These are phyloP conservation scores for Globisporangium echinulatum DNA, from an alignment of 352 stramenopile species.

Conservation along the genomic window DNA sequence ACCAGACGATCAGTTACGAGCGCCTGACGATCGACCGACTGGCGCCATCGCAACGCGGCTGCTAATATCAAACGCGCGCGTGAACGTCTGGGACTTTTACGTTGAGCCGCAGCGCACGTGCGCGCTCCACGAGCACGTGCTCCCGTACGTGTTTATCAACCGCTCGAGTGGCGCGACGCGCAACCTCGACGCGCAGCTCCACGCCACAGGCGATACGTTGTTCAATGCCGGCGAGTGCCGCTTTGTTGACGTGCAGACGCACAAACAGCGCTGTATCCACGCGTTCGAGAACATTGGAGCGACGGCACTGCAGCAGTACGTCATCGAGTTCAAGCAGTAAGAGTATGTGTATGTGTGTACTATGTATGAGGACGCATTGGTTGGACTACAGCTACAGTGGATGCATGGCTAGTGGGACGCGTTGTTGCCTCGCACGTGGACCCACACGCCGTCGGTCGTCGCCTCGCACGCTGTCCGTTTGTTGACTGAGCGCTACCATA, in stretches of 20 bases:
- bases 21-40: neutral
- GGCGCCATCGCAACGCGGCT: conserved; percentile 22
- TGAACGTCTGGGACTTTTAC: conserved; percentile 37
- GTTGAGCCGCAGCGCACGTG: conserved; percentile 21
- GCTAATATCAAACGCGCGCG: conserved; percentile 24
- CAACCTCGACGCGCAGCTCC: conserved; percentile 23
- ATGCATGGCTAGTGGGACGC: no score
- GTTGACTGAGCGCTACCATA: no score
- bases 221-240: conserved; percentile 25
- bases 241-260: conserved; percentile 23
- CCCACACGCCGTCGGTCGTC: neutral
- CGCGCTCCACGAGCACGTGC: conserved; percentile 29
- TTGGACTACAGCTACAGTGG: neutral
- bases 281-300: conserved; percentile 26
- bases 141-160: conserved; percentile 40
- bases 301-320: conserved; percentile 25
- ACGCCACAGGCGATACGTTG: conserved; percentile 16
- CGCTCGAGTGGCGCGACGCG: conserved; percentile 22
- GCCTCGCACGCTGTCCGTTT: neutral
- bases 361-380: neutral
- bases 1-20: neutral
- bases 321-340: conserved; percentile 27
- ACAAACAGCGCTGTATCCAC: conserved; percentile 17
- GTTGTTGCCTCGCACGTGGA: no score
- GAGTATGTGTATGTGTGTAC: neutral